Conservation (phyloP, 768 basidiomycete genomes). For the Mycena amicta region DNA sequence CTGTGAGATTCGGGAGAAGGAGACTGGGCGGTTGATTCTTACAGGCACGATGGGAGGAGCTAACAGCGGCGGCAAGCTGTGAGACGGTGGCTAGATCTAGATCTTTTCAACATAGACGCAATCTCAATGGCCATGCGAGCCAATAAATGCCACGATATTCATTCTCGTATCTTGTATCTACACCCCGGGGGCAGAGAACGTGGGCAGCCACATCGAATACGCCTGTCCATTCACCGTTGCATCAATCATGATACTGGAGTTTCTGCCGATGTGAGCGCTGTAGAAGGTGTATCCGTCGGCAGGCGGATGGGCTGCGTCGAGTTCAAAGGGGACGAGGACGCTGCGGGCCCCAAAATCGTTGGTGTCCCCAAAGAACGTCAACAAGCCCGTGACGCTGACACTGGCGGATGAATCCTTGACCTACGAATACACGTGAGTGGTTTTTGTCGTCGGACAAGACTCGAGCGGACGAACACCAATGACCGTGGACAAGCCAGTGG, state of each 20-base stretch:
- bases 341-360: neutral
- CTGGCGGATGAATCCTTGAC: neutral
- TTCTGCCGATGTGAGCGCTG: neutral
- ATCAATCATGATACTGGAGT: neutral
- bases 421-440: neutral
- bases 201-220: neutral
- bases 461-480: neutral
- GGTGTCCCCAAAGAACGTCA: neutral
- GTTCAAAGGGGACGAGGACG: neutral
- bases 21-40: no score
- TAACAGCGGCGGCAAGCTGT: no score
- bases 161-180: no score
- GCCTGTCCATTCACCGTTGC: neutral
- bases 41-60: no score
- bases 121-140: no score
- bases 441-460: neutral
- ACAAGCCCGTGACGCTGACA: neutral
- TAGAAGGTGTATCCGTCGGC: conserved; percentile 5
- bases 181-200: neutral
- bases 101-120: no score
- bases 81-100: no score
- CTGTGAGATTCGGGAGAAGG: no score
- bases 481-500: neutral
- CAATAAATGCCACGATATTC: no score
- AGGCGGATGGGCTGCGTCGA: neutral